Percentiles rank a stretch among this genome's conserved stretches.
phyloP scores from a whole-genome alignment of 2,329 filamentous ascomycete genomes.

The Blumeriella jaapii region DNA sequence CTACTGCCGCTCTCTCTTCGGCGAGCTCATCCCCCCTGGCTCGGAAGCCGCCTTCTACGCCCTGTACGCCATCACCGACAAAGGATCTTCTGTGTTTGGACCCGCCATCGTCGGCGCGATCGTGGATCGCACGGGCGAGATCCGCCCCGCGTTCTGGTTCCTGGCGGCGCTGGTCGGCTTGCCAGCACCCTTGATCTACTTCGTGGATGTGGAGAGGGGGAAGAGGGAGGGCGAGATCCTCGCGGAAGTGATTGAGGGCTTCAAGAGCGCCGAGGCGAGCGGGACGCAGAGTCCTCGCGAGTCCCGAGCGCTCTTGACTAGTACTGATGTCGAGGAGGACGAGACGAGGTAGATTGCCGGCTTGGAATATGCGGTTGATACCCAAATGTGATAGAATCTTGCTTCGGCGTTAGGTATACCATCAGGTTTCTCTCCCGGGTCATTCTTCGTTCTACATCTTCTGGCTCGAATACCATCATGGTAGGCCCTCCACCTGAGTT shows the following conservation, averaged over 20 bases:
- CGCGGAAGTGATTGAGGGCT: slow-evolving; percentile 46
- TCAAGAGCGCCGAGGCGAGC: slow-evolving; percentile 27
- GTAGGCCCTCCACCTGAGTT: too few relatives aligned
- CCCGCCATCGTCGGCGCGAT: slow-evolving; percentile 89
- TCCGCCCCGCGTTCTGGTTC: slow-evolving; percentile 85
- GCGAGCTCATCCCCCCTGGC: slow-evolving; percentile 85
- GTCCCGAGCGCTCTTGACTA: slow-evolving; percentile 8
- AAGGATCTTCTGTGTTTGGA: slow-evolving; percentile 87
- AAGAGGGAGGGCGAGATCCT: slow-evolving; percentile 56
- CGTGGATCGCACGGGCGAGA: slow-evolving; percentile 72
- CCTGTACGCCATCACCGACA: slow-evolving; percentile 94
- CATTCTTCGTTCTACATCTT: too few relatives aligned
- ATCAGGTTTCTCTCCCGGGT: too few relatives aligned
- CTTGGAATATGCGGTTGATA: too few relatives aligned
- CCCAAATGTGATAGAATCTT: too few relatives aligned
- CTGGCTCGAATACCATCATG: too few relatives aligned
- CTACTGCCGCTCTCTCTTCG: slow-evolving; percentile 86
- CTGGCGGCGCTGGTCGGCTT: slow-evolving; percentile 73
- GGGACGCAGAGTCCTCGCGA: slow-evolving; percentile 9
- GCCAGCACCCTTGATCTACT: slow-evolving; percentile 72
- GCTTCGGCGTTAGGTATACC: too few relatives aligned
- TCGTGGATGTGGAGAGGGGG: slow-evolving; percentile 74
- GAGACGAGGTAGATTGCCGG: neutral
- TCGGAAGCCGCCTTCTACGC: slow-evolving; percentile 82
- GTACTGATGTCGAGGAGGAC: slow-evolving; percentile 10